A percentile compares a stretch with the other conserved stretches of the same genome.
phyloP scores from a whole-genome alignment of 495 filamentous ascomycete genomes.

The Elaphomyces granulatus region DNA sequence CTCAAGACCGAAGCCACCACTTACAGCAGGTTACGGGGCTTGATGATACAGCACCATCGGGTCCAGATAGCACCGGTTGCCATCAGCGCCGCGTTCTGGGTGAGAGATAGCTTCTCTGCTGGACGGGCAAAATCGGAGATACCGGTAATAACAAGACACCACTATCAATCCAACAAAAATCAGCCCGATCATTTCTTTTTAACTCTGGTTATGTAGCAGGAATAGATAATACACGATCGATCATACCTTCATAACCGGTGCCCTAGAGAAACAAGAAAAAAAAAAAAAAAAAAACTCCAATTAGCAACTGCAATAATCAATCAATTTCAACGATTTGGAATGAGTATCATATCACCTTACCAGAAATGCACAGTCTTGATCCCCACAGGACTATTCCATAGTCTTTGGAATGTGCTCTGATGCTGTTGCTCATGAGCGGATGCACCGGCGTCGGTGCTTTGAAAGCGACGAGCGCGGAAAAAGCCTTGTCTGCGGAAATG shows the following conservation, averaged over 20 bases:
- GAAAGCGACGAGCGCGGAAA: constrained; percentile 45
- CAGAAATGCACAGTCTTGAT: constrained; percentile 98
- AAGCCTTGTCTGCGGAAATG: constrained; percentile 39
- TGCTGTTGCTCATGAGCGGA: constrained; percentile 36
- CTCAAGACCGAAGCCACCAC: no score
- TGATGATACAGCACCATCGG: constrained; percentile 95
- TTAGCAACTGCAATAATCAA: no score
- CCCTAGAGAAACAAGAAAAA: constrained; percentile 43
- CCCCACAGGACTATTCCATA: constrained; percentile 79
- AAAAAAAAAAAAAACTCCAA: no score
- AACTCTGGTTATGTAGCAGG: constrained; percentile 1
- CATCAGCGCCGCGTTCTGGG: constrained; percentile 77
- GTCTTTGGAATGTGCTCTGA: constrained; percentile 45
- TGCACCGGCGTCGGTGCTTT: constrained; percentile 43
- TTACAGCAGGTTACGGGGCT: constrained; percentile 77
- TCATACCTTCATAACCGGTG: constrained; percentile 97
- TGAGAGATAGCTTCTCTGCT: constrained; percentile 80
- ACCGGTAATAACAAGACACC: constrained; percentile 83
- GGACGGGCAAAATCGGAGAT: constrained; percentile 84
- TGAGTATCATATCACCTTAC: no score
- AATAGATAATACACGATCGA: no score
- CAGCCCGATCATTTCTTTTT: constrained; percentile 7
- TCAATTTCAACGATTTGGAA: neutral
- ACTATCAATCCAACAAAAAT: constrained; percentile 42
- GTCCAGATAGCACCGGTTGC: constrained; percentile 96